A percentile compares a stretch with the other conserved stretches of the same genome.
phyloP scores from a whole-genome alignment of 179 eudicot species.

The Corrigiola litoralis region DNA sequence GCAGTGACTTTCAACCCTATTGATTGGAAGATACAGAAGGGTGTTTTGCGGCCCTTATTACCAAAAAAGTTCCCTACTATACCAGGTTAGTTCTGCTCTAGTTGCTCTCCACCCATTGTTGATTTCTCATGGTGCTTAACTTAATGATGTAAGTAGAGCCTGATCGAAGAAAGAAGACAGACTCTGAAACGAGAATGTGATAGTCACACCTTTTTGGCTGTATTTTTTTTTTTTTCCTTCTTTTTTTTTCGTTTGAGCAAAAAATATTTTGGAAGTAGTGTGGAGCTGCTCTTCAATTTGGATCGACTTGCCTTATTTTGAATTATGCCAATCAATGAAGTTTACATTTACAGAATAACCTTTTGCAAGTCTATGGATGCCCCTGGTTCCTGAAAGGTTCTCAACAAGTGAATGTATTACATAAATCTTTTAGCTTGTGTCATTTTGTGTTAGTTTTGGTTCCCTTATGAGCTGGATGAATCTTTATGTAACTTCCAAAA shows the following conservation, averaged over 20 bases:
- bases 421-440: neutral
- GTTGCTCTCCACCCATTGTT: neutral
- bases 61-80: slow-evolving; percentile 59
- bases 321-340: no score
- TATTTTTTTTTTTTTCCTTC: neutral
- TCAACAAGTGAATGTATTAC: neutral
- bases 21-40: slow-evolving; percentile 76
- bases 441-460: neutral
- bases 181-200: neutral
- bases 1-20: slow-evolving; percentile 67
- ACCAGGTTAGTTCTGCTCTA: slow-evolving; percentile 46
- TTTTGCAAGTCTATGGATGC: no score
- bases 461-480: neutral
- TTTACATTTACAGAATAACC: no score
- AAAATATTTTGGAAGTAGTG: no score
- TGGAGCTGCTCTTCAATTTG: no score
- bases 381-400: neutral
- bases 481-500: neutral
- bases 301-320: no score
- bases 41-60: slow-evolving; percentile 47
- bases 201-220: neutral
- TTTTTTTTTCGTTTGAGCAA: neutral
- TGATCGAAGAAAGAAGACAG: no score
- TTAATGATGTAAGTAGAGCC: neutral
- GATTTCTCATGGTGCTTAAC: neutral